Evolutionary conservation across 2,329 filamentous ascomycete genomes (phyloP).

Genomic region (Penicillium sp.): DNA sequence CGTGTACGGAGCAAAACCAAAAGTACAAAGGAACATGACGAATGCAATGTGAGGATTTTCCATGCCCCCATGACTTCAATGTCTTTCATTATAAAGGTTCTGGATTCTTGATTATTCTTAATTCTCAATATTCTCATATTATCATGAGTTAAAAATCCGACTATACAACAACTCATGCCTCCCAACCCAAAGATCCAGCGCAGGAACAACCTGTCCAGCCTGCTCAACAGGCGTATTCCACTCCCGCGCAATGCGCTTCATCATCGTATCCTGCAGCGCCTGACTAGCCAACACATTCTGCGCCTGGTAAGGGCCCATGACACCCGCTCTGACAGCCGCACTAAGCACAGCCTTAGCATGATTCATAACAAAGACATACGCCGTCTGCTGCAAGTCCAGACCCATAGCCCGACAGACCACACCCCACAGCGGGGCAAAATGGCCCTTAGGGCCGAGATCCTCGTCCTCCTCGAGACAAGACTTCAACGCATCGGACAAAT

Average conservation of each 20-base stretch:
- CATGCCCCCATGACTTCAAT: not conserved
- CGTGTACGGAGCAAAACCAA: conserved; percentile 20
- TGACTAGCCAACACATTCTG: conserved; percentile 58
- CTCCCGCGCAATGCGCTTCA: conserved; percentile 49
- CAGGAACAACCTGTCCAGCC: conserved; percentile 61
- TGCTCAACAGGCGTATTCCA: conserved; percentile 53
- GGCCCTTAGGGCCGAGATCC: conserved; percentile 47
- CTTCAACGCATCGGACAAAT: conserved; percentile 44
- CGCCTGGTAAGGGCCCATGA: conserved; percentile 66
- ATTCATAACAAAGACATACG: conserved; percentile 63
- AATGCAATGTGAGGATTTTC: conserved; percentile 20
- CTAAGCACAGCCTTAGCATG: conserved; percentile 64
- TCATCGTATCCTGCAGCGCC: conserved; percentile 54
- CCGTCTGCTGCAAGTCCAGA: conserved; percentile 53
- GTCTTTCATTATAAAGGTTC: not conserved
- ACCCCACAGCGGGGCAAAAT: conserved; percentile 63
- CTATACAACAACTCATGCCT: conserved; percentile 66
- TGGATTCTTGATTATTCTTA: not conserved
- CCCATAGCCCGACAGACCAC: conserved; percentile 55
- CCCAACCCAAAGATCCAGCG: conserved; percentile 64
- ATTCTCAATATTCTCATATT: not conserved
- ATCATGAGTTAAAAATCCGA: conserved; percentile 65
- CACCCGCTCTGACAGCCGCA: conserved; percentile 62
- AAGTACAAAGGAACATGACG: conserved; percentile 20
- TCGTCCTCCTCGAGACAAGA: conserved; percentile 27